Evolutionary conservation across 2,329 filamentous ascomycete genomes (phyloP).

Genomic region (Apiospora arundinis): DNA sequence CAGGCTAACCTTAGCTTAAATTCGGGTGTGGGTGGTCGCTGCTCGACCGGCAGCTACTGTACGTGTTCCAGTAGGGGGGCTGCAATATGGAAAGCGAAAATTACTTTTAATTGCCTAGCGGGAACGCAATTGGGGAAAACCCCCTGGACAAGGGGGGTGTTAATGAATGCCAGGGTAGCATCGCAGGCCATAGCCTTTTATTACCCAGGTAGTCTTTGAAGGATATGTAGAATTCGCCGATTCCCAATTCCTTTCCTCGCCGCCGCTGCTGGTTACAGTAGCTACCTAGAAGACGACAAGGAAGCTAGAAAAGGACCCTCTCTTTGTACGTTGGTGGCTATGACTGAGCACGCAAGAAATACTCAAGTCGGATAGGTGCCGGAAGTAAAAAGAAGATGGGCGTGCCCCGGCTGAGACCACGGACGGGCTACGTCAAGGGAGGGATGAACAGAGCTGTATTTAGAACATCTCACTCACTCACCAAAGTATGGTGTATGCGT

Average conservation of each 20-base stretch:
- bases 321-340: background rate
- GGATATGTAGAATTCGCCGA: background rate
- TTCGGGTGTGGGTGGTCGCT: constrained; percentile 15
- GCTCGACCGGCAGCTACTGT: constrained; percentile 17
- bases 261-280: background rate
- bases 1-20: background rate
- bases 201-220: background rate
- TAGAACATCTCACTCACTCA: constrained; percentile 1
- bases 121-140: constrained; percentile 7
- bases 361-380: background rate
- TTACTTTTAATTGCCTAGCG: constrained; percentile 17
- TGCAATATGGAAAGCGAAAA: constrained; percentile 14
- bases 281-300: background rate
- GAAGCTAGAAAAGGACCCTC: background rate
- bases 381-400: background rate
- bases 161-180: background rate
- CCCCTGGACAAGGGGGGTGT: constrained; percentile 11
- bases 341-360: background rate
- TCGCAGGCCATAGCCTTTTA: background rate
- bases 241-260: background rate
- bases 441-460: constrained; percentile 19
- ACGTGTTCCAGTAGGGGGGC: constrained; percentile 9
- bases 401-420: constrained; percentile 15
- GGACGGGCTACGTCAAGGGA: constrained; percentile 10
- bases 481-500: background rate